A percentile compares a stretch with the other conserved stretches of the same genome.
phyloP scores from a whole-genome alignment of 306 rosid species.

The Begonia fuchsioides region DNA sequence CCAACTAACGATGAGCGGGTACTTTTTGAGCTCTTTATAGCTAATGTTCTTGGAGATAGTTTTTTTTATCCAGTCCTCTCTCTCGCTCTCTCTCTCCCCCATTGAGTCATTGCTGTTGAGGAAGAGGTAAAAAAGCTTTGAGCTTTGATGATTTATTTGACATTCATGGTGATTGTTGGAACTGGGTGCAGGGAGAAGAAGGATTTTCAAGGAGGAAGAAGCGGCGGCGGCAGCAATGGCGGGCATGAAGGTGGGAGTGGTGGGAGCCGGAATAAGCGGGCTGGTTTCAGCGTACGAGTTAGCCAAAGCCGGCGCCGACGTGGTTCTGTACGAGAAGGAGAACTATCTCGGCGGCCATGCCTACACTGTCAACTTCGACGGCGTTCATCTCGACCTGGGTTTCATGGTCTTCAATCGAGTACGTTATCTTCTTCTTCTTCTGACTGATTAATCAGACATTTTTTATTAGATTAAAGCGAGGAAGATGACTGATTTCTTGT shows the following conservation, averaged over 20 bases:
- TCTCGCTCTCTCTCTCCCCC: too few species aligned
- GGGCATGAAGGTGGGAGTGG: slow-evolving; percentile 58
- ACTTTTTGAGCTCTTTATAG: too few species aligned
- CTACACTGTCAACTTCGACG: slow-evolving; percentile 30
- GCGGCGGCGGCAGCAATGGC: background rate
- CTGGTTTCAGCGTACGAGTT: slow-evolving; percentile 41
- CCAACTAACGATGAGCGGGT: too few species aligned
- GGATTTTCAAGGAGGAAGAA: background rate
- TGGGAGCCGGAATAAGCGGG: slow-evolving; percentile 71
- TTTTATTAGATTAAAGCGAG: too few species aligned
- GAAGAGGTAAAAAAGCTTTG: too few species aligned
- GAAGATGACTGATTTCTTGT: too few species aligned
- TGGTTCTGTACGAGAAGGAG: slow-evolving; percentile 54
- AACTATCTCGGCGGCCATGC: slow-evolving; percentile 59
- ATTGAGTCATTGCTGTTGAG: too few species aligned
- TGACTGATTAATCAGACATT: background rate
- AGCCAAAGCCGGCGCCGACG: slow-evolving; percentile 35
- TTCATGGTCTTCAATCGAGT: slow-evolving; percentile 89
- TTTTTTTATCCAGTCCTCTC: too few species aligned
- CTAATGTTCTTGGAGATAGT: too few species aligned
- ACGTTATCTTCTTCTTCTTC: slow-evolving; percentile 6
- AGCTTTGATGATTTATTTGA: too few species aligned
- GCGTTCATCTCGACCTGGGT: slow-evolving; percentile 59
- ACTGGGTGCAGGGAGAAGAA: background rate
- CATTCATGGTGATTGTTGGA: background rate